These are phyloP conservation scores for Bipolaris cookei DNA, from an alignment of 2,329 filamentous ascomycete genomes.

Conservation along the genomic window DNA sequence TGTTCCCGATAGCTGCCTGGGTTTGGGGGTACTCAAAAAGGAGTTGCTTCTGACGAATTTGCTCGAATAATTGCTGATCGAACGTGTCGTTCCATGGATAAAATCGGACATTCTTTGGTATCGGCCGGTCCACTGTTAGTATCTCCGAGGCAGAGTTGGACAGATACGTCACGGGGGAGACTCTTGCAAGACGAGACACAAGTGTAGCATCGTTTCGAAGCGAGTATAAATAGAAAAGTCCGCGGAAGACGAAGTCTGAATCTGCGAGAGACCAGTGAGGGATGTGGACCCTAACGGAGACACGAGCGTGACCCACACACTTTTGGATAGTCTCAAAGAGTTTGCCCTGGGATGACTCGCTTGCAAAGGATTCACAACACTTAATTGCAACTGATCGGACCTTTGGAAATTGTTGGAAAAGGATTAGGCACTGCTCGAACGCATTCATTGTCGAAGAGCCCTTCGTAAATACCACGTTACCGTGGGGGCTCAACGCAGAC, in stretches of 20 bases:
- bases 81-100: background rate
- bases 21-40: background rate
- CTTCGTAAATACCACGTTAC: background rate
- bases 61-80: background rate
- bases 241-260: conserved; percentile 1
- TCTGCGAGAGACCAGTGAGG: conserved; percentile 2
- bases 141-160: conserved; percentile 1
- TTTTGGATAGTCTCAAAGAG: conserved; percentile 1
- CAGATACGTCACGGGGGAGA: background rate
- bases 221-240: background rate
- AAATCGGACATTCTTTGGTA: background rate
- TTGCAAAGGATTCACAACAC: background rate
- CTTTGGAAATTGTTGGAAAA: conserved; percentile 1
- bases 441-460: background rate
- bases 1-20: background rate
- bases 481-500: background rate
- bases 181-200: background rate
- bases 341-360: conserved; percentile 2
- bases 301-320: background rate
- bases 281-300: conserved; percentile 5
- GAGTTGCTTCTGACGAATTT: background rate
- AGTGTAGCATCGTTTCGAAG: conserved; percentile 1
- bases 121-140: background rate
- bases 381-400: conserved; percentile 1
- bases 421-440: conserved; percentile 1